Percentiles rank a stretch among this genome's conserved stretches.
These are phyloP conservation scores for Fusarium proliferatum DNA, from an alignment of 2,329 filamentous ascomycete species.

Conservation along the genomic window DNA sequence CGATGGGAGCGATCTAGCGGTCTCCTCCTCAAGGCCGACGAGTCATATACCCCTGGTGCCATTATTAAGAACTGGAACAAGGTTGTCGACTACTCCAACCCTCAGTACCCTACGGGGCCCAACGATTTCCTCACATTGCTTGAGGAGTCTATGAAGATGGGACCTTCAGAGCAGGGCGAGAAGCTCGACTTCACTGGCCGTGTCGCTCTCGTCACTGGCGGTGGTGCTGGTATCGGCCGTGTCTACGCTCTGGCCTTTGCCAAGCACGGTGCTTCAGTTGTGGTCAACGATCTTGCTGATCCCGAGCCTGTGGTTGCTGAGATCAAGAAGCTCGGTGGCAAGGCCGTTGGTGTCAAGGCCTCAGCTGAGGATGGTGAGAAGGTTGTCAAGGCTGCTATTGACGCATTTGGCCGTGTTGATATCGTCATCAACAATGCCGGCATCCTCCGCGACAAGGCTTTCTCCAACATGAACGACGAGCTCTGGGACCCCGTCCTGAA, in stretches of 20 bases:
- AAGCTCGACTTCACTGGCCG: conserved; percentile 84
- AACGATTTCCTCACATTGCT: conserved; percentile 90
- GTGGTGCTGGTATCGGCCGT: conserved; percentile 90
- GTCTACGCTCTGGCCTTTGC: conserved; percentile 90
- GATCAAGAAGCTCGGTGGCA: conserved; percentile 88
- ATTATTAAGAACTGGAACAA: conserved; percentile 90
- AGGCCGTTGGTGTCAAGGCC: conserved; percentile 92
- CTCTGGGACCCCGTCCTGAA: conserved; percentile 93
- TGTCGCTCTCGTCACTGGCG: conserved; percentile 88
- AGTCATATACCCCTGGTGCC: conserved; percentile 86
- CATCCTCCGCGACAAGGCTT: conserved; percentile 97
- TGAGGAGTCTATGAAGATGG: conserved; percentile 83
- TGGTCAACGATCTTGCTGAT: conserved; percentile 96
- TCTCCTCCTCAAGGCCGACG: conserved; percentile 88
- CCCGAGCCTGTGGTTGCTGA: conserved; percentile 91
- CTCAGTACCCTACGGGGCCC: conserved; percentile 84
- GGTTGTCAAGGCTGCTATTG: conserved; percentile 93
- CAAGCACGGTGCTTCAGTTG: conserved; percentile 83
- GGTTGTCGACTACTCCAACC: conserved; percentile 83
- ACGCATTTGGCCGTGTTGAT: conserved; percentile 92
- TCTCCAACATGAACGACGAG: conserved; percentile 95
- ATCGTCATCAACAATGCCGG: conserved; percentile 98
- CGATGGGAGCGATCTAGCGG: conserved; percentile 95
- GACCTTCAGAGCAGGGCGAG: conserved; percentile 76
- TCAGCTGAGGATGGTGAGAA: conserved; percentile 92